Evolutionary conservation across 805 yeast genomes (phyloP), one percentile per base, ranked within the genome.

Genomic region (Pichia kluyveri): DNA sequence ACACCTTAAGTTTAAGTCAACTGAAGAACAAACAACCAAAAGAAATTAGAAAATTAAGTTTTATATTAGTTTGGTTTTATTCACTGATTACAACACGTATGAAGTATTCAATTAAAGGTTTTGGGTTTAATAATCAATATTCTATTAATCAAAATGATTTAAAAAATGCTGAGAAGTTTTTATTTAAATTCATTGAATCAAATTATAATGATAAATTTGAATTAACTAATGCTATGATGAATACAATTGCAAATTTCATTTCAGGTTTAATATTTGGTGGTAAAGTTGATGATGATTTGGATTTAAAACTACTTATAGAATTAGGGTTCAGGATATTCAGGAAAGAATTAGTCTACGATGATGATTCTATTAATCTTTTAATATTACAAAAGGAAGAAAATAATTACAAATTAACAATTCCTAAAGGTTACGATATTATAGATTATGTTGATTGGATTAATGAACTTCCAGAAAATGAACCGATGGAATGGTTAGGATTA

Each of bases 81-180:
- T 72, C 85, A 0, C 58, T 83, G 0, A 58, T 87, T 4, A 71
- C 71, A 36, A 88, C 80, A 51, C 63, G 86, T 46, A 60, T 76
- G 44, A 68, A 83, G 42, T 82, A 72, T 53, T 72, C 70, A 1
- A 88, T 91, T 0, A 59, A 15, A 34, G 37, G 37, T 14, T 34
- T 76, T 3, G 86, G 91, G 1, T 85, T 86, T 64, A 55, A 65
- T 1, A 74, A 75, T 53, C 58, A 54, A 10, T 83, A 86, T 58
- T 95, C 85, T 51, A 76, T 89, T 56, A 85, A 77, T 58, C 86
- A 85, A 48, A 64, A 80, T n/a, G 96, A 90, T 59, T 73, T 82
- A 46, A 63, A 67, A 11, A 69, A 78, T 23, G 82, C 79, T 2
- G 53, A 71, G 5, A 57, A 51, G 43, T 67, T 79, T 18, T 61